Evolutionary conservation across 345 rosid genomes (phyloP).

Genomic region (Leavenworthia alabamica): DNA sequence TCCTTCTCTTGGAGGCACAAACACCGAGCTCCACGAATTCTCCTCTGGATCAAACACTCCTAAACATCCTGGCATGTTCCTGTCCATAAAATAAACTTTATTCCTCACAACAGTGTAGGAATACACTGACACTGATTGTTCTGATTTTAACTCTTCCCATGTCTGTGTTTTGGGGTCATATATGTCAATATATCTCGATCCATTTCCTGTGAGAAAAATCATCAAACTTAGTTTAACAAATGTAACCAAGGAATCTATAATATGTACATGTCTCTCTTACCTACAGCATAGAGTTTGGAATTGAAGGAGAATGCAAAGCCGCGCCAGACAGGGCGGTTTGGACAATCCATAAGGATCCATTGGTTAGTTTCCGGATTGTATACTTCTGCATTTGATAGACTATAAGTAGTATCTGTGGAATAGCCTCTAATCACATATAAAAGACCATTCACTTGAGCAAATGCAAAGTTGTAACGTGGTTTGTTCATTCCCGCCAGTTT

Average conservation of each 20-base stretch:
- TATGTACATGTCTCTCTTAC: constrained; percentile 50
- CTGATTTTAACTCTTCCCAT: constrained; percentile 72
- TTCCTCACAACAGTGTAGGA: constrained; percentile 64
- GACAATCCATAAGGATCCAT: constrained; percentile 61
- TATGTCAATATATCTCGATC: constrained; percentile 59
- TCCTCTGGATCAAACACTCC: constrained; percentile 56
- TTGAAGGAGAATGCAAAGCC: constrained; percentile 64
- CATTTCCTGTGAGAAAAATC: constrained; percentile 19
- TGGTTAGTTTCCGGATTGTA: constrained; percentile 53
- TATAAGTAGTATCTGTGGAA: constrained; percentile 47
- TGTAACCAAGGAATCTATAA: background rate
- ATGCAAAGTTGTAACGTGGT: constrained; percentile 82
- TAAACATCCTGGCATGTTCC: constrained; percentile 71
- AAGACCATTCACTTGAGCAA: constrained; percentile 62
- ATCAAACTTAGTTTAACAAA: background rate
- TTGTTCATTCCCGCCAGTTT: constrained; percentile 59
- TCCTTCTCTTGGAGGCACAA: constrained; percentile 66
- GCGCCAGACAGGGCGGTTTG: constrained; percentile 76
- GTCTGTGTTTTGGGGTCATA: constrained; percentile 49
- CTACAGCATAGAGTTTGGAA: constrained; percentile 72
- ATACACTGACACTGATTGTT: constrained; percentile 60
- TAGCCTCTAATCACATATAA: constrained; percentile 74
- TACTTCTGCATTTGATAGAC: constrained; percentile 63
- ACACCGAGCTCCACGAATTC: constrained; percentile 57
- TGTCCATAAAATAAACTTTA: constrained; percentile 77